Base-by-base conservation (phyloP, 2,329 filamentous ascomycete species). In the Huntiella savannae region DNA sequence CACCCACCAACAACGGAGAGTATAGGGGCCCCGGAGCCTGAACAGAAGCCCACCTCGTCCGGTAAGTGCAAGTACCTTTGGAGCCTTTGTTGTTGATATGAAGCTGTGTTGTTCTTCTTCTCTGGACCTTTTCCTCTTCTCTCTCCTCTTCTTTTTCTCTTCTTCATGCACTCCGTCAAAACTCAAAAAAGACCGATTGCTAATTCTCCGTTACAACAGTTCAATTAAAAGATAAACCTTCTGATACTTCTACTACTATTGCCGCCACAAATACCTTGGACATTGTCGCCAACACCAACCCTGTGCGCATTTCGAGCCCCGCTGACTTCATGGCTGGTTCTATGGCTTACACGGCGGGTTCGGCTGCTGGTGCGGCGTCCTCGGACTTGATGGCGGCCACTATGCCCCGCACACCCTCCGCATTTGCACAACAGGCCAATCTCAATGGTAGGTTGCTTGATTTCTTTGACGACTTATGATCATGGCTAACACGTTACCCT, bases 381-480 rank as follows among this genome's bases (percentile, higher is more conserved):
- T 40, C 42, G 13, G 40, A 49, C 15, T 17, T 49, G 19, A 32
- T 49, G 22, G 15, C 48, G 4, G 38, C 46, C n/a, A 43, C 43
- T 17, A 49, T 49, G 19, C 48, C 48, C 17, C 43, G 44, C 28
- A 49, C 44, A 13, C 48, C 48, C 11, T 46, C 48, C 2, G 40
- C 48, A 34, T 49, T 49, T 46, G 44, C 43, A 12, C 48, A 49
- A 5, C 43, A 49, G 12, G 44, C 32, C 22, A 28, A 39, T 13
- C 15, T 49, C 15, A 36, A 19, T 37, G 43, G 42, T 19, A 45
- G 19, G 22, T 28, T 10, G 8, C 7, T 28, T 10, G 35, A 43
- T 11, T 34, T 39, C 33, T 37, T 45, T 12, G 13, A 12, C 33
- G n/a, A 7, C 37, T 37, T 12, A 16, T 16, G 5, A 22, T 49